Evolutionary conservation across 2,329 filamentous ascomycete genomes (phyloP), one percentile per base, ranked within the genome.

Genomic region (Clarireedia paspali): DNA sequence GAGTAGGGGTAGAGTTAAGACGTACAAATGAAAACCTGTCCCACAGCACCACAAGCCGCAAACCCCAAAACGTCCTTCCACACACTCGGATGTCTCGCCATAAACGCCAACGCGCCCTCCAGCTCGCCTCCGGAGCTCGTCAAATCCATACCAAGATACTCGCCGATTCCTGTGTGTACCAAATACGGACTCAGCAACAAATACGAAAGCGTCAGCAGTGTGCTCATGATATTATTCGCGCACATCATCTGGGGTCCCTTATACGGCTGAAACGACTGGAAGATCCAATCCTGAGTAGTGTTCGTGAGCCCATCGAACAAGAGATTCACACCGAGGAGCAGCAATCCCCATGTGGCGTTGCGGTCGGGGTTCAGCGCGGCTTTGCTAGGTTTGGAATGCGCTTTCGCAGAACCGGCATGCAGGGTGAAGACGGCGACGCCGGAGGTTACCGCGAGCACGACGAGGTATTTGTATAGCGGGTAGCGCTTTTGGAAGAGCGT

Each of bases 161-260:
- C 77, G 58, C 87, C 79, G 15, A 84, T 58, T 6, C 78, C 78
- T 1, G 83, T 90, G 56, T 79, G 76, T 0, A 87, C 87, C n/a
- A 96, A 72, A 74, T 86, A 89, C 0, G 94, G 94, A 65, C 85
- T 88, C 20, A 91, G 67, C 17, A 92, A 62, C 46, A 99, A 82
- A 67, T 95, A 97, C 0, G 74, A 68, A 20, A 81, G 77, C 3
- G 91, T 97, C 56, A 97, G 77, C 47, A 84, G 68, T 3, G 91
- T 92, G 64, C 83, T 87, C 72, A 97, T 87, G 55, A 96, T 76
- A 70, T 97, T 99, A 73, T 96, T 90, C 40, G 92, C 91, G 70
- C 91, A 95, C 94, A 99, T 99, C 94, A 99, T 99, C 79, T 99
- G 94, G 58, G 92, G 91, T 9, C 94, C 94, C 2, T 84, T 83